Evolutionary conservation across 2,329 filamentous ascomycete genomes (phyloP).

Genomic region (Exophiala oligosperma): DNA sequence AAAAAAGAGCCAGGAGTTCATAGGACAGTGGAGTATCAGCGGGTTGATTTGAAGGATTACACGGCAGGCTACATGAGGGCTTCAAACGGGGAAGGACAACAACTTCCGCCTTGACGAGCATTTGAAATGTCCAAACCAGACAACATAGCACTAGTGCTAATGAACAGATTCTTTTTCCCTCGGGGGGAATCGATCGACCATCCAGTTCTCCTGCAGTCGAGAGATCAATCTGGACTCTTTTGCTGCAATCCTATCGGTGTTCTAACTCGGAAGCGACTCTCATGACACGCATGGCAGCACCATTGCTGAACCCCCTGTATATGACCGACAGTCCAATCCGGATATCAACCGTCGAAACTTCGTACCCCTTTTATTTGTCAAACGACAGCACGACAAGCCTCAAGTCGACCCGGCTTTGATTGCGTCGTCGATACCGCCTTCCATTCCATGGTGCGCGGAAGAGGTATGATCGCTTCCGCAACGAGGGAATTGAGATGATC

Average conservation of each 20-base stretch:
- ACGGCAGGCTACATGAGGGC: constrained; percentile 1
- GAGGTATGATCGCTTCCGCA: background rate
- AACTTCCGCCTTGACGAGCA: background rate
- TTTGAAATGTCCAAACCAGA: background rate
- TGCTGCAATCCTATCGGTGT: background rate
- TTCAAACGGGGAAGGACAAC: constrained; percentile 3
- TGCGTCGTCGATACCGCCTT: background rate
- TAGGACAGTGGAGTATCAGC: constrained; percentile 2
- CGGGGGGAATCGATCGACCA: background rate
- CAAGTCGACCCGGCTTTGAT: too few species aligned
- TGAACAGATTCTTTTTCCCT: background rate
- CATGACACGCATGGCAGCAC: background rate
- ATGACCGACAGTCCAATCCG: background rate
- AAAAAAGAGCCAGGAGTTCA: constrained; percentile 1
- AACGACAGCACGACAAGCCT: background rate
- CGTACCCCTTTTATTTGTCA: background rate
- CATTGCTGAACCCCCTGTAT: background rate
- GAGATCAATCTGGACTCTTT: background rate
- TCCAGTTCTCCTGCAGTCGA: background rate
- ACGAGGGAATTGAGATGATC: background rate
- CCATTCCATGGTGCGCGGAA: background rate
- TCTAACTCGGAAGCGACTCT: background rate
- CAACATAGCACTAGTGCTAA: background rate
- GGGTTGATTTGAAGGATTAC: background rate
- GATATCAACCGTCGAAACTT: background rate